A percentile compares a stretch with the other conserved stretches of the same genome.
Conservation (phyloP, 2,329 filamentous ascomycete species). For the Teratosphaeria zuluensis region DNA sequence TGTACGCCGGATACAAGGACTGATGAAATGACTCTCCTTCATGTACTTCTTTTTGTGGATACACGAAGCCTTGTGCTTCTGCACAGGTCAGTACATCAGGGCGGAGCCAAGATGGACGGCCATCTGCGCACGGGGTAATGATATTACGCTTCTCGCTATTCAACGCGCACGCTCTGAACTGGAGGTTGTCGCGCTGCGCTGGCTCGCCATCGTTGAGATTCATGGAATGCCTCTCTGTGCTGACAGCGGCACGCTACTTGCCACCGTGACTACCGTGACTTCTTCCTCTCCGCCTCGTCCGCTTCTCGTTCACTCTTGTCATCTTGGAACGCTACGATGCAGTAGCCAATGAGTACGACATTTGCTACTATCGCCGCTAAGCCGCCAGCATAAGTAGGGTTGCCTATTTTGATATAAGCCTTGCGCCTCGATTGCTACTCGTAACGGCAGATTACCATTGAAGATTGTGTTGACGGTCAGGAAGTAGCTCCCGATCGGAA, state of each 20-base stretch:
- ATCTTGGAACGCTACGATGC: conserved; percentile 84
- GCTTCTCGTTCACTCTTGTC: conserved; percentile 50
- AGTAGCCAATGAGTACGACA: conserved; percentile 79
- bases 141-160: background rate
- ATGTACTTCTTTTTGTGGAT: background rate
- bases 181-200: no score
- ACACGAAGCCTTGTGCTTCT: background rate
- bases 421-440: background rate
- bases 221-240: background rate
- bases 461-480: conserved; percentile 67
- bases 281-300: conserved; percentile 35
- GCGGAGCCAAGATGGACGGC: background rate
- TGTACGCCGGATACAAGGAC: background rate
- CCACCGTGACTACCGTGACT: conserved; percentile 5
- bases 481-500: conserved; percentile 86
- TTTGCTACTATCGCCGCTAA: conserved; percentile 85
- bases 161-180: no score
- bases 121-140: background rate
- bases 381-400: conserved; percentile 77
- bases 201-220: no score
- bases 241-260: background rate
- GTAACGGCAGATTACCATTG: conserved; percentile 46
- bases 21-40: background rate
- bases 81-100: background rate
- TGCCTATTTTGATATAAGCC: conserved; percentile 47